Evolutionary conservation across 768 basidiomycete species (phyloP).

Genomic region (Mycena venus): DNA sequence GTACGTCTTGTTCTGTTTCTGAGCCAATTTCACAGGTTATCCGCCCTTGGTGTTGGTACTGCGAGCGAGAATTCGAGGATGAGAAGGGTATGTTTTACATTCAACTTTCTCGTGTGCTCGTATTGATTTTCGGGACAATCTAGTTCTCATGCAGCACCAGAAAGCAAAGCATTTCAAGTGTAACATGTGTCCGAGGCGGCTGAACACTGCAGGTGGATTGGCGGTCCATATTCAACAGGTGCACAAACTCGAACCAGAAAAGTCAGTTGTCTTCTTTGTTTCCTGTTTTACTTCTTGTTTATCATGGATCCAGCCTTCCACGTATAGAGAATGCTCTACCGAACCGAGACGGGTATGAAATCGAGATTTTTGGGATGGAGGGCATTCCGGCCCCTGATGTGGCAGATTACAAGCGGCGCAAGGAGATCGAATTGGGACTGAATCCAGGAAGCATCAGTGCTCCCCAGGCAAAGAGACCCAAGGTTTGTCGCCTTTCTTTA

Average conservation of each 20-base stretch:
- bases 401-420: constrained; percentile 95
- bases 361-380: constrained; percentile 99
- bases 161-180: constrained; percentile 99
- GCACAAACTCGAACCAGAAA: constrained; percentile 98
- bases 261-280: constrained; percentile 57
- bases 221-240: constrained; percentile 99
- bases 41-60: constrained; percentile 99
- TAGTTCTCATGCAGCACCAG: constrained; percentile 98
- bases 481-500: constrained; percentile 39
- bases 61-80: constrained; percentile 99
- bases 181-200: constrained; percentile 91
- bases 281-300: constrained; percentile 8
- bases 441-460: constrained; percentile 86
- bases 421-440: constrained; percentile 93
- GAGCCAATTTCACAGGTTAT: constrained; percentile 65
- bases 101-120: not conserved
- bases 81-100: constrained; percentile 84
- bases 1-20: not conserved
- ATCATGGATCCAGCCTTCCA: constrained; percentile 63
- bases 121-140: not conserved
- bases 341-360: constrained; percentile 96
- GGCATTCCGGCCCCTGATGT: constrained; percentile 95
- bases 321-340: constrained; percentile 97
- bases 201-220: constrained; percentile 97
- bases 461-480: constrained; percentile 85